These are phyloP conservation scores for Fistulina hepatica DNA, from an alignment of 1,284 basidiomycete species.

Conservation along the genomic window DNA sequence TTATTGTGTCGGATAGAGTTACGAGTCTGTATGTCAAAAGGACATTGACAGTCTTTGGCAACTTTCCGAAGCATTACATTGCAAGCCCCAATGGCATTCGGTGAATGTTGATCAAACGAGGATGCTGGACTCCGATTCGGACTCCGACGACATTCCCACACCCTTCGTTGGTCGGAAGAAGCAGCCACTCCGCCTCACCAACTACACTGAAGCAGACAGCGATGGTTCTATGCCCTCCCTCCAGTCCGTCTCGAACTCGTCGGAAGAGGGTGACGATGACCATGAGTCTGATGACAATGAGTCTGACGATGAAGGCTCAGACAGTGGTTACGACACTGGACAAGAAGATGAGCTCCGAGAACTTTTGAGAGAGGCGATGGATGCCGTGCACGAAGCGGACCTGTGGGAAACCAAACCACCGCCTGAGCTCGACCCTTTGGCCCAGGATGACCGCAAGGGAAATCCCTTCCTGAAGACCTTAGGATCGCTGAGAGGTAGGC, in stretches of 20 bases:
- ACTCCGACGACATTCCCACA: constrained; percentile 9
- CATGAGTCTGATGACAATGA: constrained; percentile 24
- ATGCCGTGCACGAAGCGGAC: constrained; percentile 46
- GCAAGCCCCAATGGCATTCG: constrained; percentile 50
- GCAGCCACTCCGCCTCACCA: constrained; percentile 21
- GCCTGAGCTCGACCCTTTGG: constrained; percentile 30
- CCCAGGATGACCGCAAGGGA: constrained; percentile 41
- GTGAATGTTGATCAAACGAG: constrained; percentile 19
- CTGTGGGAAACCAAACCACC: no score
- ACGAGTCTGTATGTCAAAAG: constrained; percentile 36
- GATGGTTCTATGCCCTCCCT: constrained; percentile 52
- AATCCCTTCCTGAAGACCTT: constrained; percentile 69
- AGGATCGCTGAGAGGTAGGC: constrained; percentile 58
- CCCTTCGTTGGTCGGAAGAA: constrained; percentile 1
- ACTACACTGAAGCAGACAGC: constrained; percentile 31
- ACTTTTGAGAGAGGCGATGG: constrained; percentile 59
- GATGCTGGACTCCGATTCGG: constrained; percentile 19
- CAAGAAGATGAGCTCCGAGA: constrained; percentile 55
- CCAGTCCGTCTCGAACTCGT: constrained; percentile 49
- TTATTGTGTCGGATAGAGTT: constrained; percentile 37
- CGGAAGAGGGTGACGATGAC: constrained; percentile 30
- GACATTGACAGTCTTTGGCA: constrained; percentile 55
- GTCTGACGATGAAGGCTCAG: constrained; percentile 28
- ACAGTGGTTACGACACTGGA: constrained; percentile 49
- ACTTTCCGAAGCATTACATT: constrained; percentile 39